A percentile compares a stretch with the other conserved stretches of the same genome.
phyloP scores from a whole-genome alignment of 2,329 filamentous ascomycete species.

The Fusarium haematococcum region DNA sequence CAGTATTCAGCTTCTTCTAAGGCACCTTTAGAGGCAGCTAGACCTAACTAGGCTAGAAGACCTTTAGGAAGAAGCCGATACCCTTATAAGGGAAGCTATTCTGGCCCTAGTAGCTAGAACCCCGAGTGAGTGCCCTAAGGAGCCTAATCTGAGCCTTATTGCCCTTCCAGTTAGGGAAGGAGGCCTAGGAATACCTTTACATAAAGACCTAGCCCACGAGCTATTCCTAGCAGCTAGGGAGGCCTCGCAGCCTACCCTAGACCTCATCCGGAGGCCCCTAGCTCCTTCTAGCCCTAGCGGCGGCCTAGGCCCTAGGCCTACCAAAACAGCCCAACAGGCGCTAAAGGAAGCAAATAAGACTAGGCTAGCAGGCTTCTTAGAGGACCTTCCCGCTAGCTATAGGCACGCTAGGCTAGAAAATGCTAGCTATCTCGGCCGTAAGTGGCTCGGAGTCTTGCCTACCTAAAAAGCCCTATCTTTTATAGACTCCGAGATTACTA shows the following conservation, averaged over 20 bases:
- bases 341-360: too few relatives aligned
- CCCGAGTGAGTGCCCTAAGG: background rate
- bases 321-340: too few relatives aligned
- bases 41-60: background rate
- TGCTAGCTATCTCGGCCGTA: too few relatives aligned
- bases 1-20: background rate
- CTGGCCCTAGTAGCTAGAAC: background rate
- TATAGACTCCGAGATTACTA: too few relatives aligned
- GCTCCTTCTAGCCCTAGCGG: too few relatives aligned
- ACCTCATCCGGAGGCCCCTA: background rate
- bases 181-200: background rate
- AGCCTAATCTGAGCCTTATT: background rate
- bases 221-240: background rate
- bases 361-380: too few relatives aligned
- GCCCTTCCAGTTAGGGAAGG: background rate
- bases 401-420: too few relatives aligned
- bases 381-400: too few relatives aligned
- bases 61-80: background rate
- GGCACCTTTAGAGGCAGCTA: background rate
- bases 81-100: background rate
- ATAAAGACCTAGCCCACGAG: background rate
- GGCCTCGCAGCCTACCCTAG: background rate
- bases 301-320: too few relatives aligned
- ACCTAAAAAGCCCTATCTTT: too few relatives aligned
- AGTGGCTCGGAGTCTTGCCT: too few relatives aligned